Evolutionary conservation across 768 basidiomycete genomes (phyloP).

Genomic region (Gyrodon lividus): DNA sequence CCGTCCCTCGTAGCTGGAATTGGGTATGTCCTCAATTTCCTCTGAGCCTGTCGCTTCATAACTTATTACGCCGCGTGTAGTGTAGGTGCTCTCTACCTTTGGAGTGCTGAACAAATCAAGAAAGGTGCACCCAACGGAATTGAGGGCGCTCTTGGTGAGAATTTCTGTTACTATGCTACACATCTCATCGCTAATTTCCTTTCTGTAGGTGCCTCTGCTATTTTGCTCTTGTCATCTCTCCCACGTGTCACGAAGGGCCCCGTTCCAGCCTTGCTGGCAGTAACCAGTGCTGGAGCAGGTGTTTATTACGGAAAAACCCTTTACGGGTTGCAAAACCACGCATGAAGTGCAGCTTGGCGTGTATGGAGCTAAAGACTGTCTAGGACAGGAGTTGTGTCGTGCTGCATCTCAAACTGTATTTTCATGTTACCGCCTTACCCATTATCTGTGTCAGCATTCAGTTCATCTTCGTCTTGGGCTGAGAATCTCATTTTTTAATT

Average conservation of each 20-base stretch:
- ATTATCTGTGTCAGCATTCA: not conserved
- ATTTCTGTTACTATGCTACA: not conserved
- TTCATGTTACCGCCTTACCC: not conserved
- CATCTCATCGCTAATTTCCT: not conserved
- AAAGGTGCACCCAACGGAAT: conserved; percentile 73
- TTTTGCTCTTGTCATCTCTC: conserved; percentile 71
- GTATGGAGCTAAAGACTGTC: not conserved
- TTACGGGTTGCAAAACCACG: conserved; percentile 35
- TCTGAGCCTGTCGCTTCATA: not conserved
- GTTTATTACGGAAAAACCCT: conserved; percentile 67
- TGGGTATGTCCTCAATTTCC: conserved; percentile 45
- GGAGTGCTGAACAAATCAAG: conserved; percentile 74
- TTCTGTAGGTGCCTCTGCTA: conserved; percentile 65
- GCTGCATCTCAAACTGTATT: conserved; percentile 9
- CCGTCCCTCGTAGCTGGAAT: conserved; percentile 84
- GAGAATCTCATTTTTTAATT: too few species aligned
- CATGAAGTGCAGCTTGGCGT: conserved; percentile 3
- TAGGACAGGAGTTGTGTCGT: not conserved
- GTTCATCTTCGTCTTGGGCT: too few species aligned
- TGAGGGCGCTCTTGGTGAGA: conserved; percentile 72
- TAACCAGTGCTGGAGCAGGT: conserved; percentile 59
- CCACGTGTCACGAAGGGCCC: conserved; percentile 76
- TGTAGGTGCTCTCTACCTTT: conserved; percentile 77
- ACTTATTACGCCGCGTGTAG: conserved; percentile 34
- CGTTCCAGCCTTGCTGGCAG: conserved; percentile 60